Conservation (phyloP, 768 basidiomycete species). For the Cystofilobasidium macerans region DNA sequence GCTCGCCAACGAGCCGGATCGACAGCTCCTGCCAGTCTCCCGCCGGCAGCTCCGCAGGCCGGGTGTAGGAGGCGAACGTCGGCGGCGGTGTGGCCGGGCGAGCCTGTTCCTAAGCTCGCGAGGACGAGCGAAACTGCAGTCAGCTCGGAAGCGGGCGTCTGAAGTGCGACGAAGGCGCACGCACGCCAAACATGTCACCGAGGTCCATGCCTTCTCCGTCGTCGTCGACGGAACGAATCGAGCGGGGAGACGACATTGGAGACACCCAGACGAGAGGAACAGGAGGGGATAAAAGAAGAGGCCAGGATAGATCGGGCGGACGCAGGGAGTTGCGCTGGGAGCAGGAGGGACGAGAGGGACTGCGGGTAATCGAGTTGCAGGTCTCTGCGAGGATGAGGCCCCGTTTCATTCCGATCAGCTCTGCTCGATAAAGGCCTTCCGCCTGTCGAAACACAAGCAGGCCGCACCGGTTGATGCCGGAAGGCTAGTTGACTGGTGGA, state of each 20-base stretch:
- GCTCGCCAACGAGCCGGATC: conserved; percentile 59
- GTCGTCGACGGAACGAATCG: conserved; percentile 40
- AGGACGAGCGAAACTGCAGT: neutral
- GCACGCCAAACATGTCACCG: conserved; percentile 31
- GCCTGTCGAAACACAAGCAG: too few species aligned
- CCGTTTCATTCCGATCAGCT: too few species aligned
- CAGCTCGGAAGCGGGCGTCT: neutral
- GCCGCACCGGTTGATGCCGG: too few species aligned
- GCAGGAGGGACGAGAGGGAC: too few species aligned
- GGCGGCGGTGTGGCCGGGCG: conserved; percentile 31
- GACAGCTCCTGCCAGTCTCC: conserved; percentile 42
- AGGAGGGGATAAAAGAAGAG: too few species aligned
- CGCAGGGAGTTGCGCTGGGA: too few species aligned
- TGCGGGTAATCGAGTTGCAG: too few species aligned
- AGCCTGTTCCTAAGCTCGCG: conserved; percentile 28
- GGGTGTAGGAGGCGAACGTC: conserved; percentile 28
- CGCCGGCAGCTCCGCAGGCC: conserved; percentile 9
- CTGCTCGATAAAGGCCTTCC: too few species aligned
- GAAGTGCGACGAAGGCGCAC: neutral
- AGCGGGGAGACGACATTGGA: conserved; percentile 50
- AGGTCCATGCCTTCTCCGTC: conserved; percentile 25
- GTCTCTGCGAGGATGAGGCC: too few species aligned
- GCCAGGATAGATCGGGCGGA: too few species aligned
- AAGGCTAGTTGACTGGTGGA: too few species aligned
- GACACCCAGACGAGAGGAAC: too few species aligned